Evolutionary conservation across 257 asterid genomes (phyloP).

Genomic region (Jaltomata sinuosa): DNA sequence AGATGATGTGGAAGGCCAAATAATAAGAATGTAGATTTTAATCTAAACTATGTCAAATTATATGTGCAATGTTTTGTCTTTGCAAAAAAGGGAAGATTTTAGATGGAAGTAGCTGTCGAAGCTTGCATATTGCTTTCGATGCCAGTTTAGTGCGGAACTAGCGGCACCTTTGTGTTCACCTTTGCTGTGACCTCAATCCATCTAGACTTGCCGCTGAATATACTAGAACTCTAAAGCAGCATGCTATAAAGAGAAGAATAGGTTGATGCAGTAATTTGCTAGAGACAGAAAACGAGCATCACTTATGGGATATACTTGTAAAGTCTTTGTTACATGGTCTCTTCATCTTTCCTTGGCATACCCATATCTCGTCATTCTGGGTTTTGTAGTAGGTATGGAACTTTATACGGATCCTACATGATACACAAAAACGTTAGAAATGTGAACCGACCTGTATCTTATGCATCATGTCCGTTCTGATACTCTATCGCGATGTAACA

Average conservation of each 20-base stretch:
- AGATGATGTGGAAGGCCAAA: background rate
- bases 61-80: background rate
- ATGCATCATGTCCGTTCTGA: background rate
- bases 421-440: background rate
- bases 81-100: background rate
- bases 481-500: background rate
- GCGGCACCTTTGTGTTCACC: no score
- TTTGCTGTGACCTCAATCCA: background rate
- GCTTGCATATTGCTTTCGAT: background rate
- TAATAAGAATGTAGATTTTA: no score
- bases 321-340: no score
- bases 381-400: background rate
- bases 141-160: no score
- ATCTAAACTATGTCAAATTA: no score
- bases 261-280: background rate
- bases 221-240: background rate
- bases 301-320: no score
- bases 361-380: no score
- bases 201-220: background rate
- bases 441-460: background rate
- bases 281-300: background rate
- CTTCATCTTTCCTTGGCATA: no score
- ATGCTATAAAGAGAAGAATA: background rate
- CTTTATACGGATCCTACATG: background rate
- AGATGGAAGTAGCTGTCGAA: background rate